A percentile compares a stretch with the other conserved stretches of the same genome.
Conservation (phyloP, 2,329 filamentous ascomycete genomes). For the Arthroderma uncinatum region DNA sequence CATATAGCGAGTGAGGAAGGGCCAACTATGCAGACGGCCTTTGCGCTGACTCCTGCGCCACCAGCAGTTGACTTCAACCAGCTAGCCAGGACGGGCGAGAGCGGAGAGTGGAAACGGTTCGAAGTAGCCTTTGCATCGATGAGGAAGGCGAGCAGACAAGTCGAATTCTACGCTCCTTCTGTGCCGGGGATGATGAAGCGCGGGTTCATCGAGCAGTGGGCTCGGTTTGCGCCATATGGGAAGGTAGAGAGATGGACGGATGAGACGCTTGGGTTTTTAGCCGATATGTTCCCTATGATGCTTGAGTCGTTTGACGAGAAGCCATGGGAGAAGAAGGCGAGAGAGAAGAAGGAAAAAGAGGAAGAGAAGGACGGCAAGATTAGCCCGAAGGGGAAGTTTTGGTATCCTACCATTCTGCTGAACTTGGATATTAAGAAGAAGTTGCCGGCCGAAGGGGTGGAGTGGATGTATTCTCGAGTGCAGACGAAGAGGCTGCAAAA, state of each 20-base stretch:
- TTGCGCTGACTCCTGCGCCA: conserved; percentile 29
- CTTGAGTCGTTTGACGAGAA: conserved; percentile 40
- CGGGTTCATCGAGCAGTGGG: conserved; percentile 52
- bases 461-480: conserved; percentile 60
- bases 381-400: conserved; percentile 38
- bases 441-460: conserved; percentile 55
- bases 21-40: conserved; percentile 45
- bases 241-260: conserved; percentile 48
- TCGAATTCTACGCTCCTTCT: conserved; percentile 43
- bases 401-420: conserved; percentile 66
- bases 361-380: conserved; percentile 21
- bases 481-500: conserved; percentile 56
- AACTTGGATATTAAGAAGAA: conserved; percentile 68
- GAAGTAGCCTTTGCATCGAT: conserved; percentile 25
- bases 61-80: conserved; percentile 24
- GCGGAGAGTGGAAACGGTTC: conserved; percentile 38
- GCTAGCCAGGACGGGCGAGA: conserved; percentile 31
- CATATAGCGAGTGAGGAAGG: conserved; percentile 52
- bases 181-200: conserved; percentile 22
- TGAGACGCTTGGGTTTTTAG: conserved; percentile 52
- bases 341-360: conserved; percentile 17
- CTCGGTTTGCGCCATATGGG: conserved; percentile 43
- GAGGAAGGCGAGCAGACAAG: conserved; percentile 40
- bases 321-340: conserved; percentile 18
- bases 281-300: conserved; percentile 58